phyloP scores from a whole-genome alignment of 2,329 filamentous ascomycete genomes.

The Gaeumannomyces tritici region DNA sequence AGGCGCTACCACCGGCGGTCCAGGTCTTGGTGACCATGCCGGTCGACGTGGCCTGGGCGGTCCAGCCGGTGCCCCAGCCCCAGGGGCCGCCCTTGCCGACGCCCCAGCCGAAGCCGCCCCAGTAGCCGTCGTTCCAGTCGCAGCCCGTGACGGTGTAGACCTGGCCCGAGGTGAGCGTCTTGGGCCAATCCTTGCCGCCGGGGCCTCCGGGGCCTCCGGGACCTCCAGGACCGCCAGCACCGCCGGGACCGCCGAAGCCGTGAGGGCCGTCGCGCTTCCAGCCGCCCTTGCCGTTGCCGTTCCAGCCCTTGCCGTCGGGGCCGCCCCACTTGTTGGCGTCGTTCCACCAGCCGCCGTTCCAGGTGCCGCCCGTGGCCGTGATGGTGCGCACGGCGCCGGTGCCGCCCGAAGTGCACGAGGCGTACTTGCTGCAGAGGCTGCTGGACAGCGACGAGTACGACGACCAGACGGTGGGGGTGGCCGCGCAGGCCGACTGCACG shows the following conservation, averaged over 20 bases:
- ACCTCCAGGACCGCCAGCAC: constrained; percentile 9
- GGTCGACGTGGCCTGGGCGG: constrained; percentile 20
- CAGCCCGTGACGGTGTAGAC: constrained; percentile 32
- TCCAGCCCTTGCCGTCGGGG: constrained; percentile 8
- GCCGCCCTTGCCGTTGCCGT: constrained; percentile 14
- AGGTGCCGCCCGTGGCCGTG: constrained; percentile 23
- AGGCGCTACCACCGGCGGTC: constrained; percentile 8
- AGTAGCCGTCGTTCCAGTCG: constrained; percentile 25
- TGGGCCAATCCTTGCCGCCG: constrained; percentile 3
- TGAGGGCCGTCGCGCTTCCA: constrained; percentile 4
- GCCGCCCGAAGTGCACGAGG: constrained; percentile 27
- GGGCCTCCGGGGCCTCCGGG: constrained; percentile 6
- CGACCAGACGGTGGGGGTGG: constrained; percentile 17
- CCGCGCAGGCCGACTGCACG: constrained; percentile 18
- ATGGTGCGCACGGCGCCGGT: constrained; percentile 28
- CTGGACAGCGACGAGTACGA: constrained; percentile 25
- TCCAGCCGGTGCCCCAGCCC: constrained; percentile 18
- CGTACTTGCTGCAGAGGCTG: constrained; percentile 29
- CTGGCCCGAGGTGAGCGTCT: constrained; percentile 24
- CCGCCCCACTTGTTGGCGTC: constrained; percentile 14
- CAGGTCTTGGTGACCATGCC: constrained; percentile 24
- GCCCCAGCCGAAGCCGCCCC: constrained; percentile 28
- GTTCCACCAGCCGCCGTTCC: constrained; percentile 19
- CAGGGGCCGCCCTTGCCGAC: constrained; percentile 23
- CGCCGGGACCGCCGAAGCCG: constrained; percentile 5